phyloP scores from a whole-genome alignment of 305 asterid genomes.

The Euphrasia arctica region DNA sequence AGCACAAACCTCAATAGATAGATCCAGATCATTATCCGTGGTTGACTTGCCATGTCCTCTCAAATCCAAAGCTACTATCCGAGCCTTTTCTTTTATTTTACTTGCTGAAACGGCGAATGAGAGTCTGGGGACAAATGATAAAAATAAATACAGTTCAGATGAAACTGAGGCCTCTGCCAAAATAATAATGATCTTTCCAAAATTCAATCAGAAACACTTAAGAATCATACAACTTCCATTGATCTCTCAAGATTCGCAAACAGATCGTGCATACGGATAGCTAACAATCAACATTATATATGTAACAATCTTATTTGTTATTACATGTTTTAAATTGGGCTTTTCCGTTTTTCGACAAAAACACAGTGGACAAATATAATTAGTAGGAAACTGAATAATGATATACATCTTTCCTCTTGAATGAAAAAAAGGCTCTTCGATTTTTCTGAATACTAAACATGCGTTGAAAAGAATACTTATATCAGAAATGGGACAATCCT shows the following conservation, averaged over 20 bases:
- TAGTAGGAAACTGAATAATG: background rate
- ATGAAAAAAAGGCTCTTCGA: background rate
- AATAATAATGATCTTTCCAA: background rate
- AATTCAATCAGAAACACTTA: constrained; percentile 8
- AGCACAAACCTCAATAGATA: constrained; percentile 70
- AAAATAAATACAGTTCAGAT: constrained; percentile 19
- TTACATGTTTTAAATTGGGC: constrained; percentile 7
- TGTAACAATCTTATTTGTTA: constrained; percentile 8
- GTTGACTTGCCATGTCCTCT: constrained; percentile 94
- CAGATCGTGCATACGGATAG: constrained; percentile 8
- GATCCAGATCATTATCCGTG: constrained; percentile 79
- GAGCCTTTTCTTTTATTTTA: constrained; percentile 75
- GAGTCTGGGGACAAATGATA: constrained; percentile 50
- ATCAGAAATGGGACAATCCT: background rate
- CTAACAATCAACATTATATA: background rate
- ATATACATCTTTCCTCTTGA: background rate
- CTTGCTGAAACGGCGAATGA: constrained; percentile 81
- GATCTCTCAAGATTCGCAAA: background rate
- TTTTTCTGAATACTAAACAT: background rate
- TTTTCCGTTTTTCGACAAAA: too few species aligned
- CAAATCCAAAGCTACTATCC: constrained; percentile 82
- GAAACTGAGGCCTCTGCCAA: constrained; percentile 20
- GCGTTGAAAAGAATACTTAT: constrained; percentile 7
- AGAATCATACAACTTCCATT: constrained; percentile 10
- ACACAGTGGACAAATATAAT: background rate